Percentiles rank a stretch among this genome's conserved stretches.
These are phyloP conservation scores for Emergomyces orientalis DNA, from an alignment of 2,329 filamentous ascomycete genomes.

Conservation along the genomic window DNA sequence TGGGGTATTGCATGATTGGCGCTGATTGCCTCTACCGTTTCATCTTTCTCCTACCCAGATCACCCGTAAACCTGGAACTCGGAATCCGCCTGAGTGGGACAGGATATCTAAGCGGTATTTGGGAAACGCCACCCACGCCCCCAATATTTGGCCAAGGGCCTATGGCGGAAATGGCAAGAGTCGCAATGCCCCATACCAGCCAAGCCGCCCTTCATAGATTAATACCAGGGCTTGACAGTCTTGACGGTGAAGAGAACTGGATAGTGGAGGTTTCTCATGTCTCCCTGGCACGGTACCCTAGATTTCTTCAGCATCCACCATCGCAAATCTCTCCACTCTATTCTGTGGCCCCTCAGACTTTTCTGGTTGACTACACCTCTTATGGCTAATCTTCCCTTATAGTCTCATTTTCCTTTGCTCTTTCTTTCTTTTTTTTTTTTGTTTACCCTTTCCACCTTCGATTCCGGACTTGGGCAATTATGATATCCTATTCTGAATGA, in stretches of 20 bases:
- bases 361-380: not conserved
- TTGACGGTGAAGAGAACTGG: not conserved
- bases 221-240: not conserved
- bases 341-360: not conserved
- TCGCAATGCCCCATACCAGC: not conserved
- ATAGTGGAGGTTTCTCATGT: not conserved
- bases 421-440: not conserved
- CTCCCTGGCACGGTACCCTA: not conserved
- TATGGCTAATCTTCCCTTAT: not conserved
- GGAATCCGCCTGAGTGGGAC: constrained; percentile 8
- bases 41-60: not conserved
- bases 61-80: constrained; percentile 5
- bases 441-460: not conserved
- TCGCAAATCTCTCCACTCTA: not conserved
- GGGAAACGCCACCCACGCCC: constrained; percentile 7
- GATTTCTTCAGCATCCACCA: not conserved
- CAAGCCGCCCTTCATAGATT: not conserved
- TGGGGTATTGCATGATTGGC: not conserved
- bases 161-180: not conserved
- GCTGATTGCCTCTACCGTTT: constrained; percentile 1
- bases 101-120: constrained; percentile 2
- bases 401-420: not conserved
- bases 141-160: not conserved
- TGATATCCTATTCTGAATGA: not conserved
- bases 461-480: not conserved